These are phyloP conservation scores for Fulvia fulva DNA, from an alignment of 2,329 filamentous ascomycete genomes.

Conservation along the genomic window DNA sequence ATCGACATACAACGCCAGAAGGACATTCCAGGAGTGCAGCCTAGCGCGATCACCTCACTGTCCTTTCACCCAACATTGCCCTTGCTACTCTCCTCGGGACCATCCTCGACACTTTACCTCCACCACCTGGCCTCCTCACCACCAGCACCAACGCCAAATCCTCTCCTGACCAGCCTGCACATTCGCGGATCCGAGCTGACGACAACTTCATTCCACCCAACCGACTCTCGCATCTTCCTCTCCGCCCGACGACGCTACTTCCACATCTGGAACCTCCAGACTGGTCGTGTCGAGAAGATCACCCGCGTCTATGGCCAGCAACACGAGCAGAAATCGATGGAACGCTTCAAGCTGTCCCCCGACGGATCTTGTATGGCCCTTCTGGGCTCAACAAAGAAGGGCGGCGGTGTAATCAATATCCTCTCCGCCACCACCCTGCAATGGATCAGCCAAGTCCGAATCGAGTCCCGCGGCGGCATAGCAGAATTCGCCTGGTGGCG, in stretches of 20 bases:
- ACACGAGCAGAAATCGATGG: slow-evolving; percentile 85
- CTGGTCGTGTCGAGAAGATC: slow-evolving; percentile 78
- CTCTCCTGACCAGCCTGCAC: slow-evolving; percentile 84
- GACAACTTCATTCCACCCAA: slow-evolving; percentile 71
- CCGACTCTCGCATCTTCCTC: slow-evolving; percentile 76
- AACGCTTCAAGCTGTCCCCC: slow-evolving; percentile 81
- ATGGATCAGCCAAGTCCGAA: slow-evolving; percentile 77
- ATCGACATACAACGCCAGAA: slow-evolving; percentile 86
- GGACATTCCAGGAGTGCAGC: slow-evolving; percentile 76
- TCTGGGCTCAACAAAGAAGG: slow-evolving; percentile 73
- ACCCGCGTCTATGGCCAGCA: slow-evolving; percentile 69
- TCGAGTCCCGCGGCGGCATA: slow-evolving; percentile 78
- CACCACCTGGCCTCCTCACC: slow-evolving; percentile 78
- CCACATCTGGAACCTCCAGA: slow-evolving; percentile 85
- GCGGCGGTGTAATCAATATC: slow-evolving; percentile 83
- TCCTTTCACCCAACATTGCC: slow-evolving; percentile 87
- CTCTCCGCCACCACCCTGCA: slow-evolving; percentile 75
- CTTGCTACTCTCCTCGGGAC: slow-evolving; percentile 83
- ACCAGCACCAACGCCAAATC: slow-evolving; percentile 72
- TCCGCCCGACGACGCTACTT: slow-evolving; percentile 86
- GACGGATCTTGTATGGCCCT: slow-evolving; percentile 83
- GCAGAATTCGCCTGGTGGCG: slow-evolving; percentile 93
- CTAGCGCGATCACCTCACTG: slow-evolving; percentile 72
- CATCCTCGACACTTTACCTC: slow-evolving; percentile 77
- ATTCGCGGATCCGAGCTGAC: slow-evolving; percentile 78